These are phyloP conservation scores for Curvularia sp. DNA, from an alignment of 2,329 filamentous ascomycete genomes.

Conservation along the genomic window DNA sequence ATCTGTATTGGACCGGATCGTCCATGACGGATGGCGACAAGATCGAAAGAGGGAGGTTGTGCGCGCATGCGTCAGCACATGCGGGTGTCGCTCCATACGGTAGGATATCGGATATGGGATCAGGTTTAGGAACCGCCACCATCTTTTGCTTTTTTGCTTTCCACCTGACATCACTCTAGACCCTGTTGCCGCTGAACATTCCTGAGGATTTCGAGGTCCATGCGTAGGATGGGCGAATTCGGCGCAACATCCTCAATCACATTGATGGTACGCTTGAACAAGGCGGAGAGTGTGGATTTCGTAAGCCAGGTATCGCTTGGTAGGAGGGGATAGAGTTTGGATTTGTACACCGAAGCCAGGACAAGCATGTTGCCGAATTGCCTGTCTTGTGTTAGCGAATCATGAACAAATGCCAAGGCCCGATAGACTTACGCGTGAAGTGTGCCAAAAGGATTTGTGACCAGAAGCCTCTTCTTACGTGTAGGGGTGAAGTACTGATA, in stretches of 20 bases:
- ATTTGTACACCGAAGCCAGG: slow-evolving; percentile 80
- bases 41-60: slow-evolving; percentile 1
- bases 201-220: slow-evolving; percentile 76
- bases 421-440: slow-evolving; percentile 65
- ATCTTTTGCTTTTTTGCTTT: slow-evolving; percentile 13
- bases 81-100: slow-evolving; percentile 6
- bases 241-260: slow-evolving; percentile 75
- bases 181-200: slow-evolving; percentile 44
- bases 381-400: slow-evolving; percentile 55
- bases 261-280: slow-evolving; percentile 66
- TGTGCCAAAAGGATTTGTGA: slow-evolving; percentile 97
- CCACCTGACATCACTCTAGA: slow-evolving; percentile 18
- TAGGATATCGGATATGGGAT: slow-evolving; percentile 2
- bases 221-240: slow-evolving; percentile 75
- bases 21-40: slow-evolving; percentile 9
- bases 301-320: slow-evolving; percentile 36
- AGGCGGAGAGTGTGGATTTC: slow-evolving; percentile 31
- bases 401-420: neutral
- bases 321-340: slow-evolving; percentile 53
- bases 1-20: slow-evolving; percentile 11
- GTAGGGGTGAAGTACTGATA: slow-evolving; percentile 60
- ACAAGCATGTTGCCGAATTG: slow-evolving; percentile 97
- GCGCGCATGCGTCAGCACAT: slow-evolving; percentile 5
- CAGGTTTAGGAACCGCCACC: neutral
- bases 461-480: slow-evolving; percentile 71